Base-by-base conservation (phyloP, 352 stramenopile species). In the Phytophthora parvispora region DNA sequence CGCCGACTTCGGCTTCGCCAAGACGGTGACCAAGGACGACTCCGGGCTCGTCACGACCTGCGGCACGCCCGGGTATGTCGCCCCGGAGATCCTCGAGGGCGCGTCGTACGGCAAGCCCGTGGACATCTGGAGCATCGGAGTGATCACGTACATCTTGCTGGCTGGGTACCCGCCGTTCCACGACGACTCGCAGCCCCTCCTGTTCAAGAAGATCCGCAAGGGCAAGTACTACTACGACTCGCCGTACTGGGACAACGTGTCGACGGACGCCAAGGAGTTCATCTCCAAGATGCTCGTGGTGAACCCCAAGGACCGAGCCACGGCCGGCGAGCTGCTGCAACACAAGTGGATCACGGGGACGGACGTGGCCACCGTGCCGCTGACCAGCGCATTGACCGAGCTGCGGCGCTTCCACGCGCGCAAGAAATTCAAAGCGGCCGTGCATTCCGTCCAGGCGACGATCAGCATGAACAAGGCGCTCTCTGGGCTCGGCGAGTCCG, bases 1-100 rank as follows among this genome's bases (percentile, higher is more conserved):
- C 12, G 94, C 92, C 0, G 94, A 98, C 72, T 98, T 98, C 82
- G 94, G 94, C 3, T 98, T 98, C 64, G 93, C 94, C 15, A 97
- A 97, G 72, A 87, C 94, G 6, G 84, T 94, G 6, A 78, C 72
- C 1, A 89, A 83, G 48, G 84, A 91, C 42, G 72, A 91, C 42
- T 72, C 78, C 0, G 82, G 78, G 4, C 72, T 96, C 1, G 83
- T 84, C 2, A 96, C 89, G 3, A 92, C 85, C 22, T 96, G 86
- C 60, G 86, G 86, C 16, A 94, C 86, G 28, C 84, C 84, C 0
- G 86, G 84, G 12, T 97, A 97, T 60, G 83, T 97, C 0, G 91
- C 91, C 1, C 91, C 91, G 0, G 89, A 97, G 75, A 93, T 97
- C 55, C 75, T 97, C 42, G 77, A 93, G 75, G 87, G 92, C 6